Evolutionary conservation across 805 yeast genomes (phyloP).

Genomic region (Candida morakotiae): DNA sequence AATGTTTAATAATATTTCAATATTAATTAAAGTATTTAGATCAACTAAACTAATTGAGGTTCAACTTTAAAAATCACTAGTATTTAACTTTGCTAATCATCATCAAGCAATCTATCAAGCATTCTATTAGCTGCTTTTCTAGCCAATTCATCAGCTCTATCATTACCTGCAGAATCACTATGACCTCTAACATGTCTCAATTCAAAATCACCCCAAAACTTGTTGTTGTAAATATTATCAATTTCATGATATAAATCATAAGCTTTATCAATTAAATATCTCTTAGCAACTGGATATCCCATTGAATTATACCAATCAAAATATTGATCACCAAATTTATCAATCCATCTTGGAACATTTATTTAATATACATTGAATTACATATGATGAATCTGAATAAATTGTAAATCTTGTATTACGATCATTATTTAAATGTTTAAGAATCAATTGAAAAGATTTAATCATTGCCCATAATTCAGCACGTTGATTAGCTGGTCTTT

Average conservation of each 20-base stretch:
- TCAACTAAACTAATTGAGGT: too few species aligned
- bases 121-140: conserved; percentile 48
- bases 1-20: too few species aligned
- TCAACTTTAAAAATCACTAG: too few species aligned
- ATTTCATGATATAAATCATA: conserved; percentile 28
- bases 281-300: conserved; percentile 47
- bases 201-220: conserved; percentile 35
- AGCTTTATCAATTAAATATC: conserved; percentile 43
- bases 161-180: conserved; percentile 65
- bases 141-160: conserved; percentile 72
- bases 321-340: conserved; percentile 47
- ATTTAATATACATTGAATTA: conserved; percentile 49
- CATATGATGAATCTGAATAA: conserved; percentile 68
- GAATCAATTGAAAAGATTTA: conserved; percentile 47
- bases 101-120: too few species aligned
- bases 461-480: conserved; percentile 73
- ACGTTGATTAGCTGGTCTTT: conserved; percentile 65
- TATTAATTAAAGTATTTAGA: too few species aligned
- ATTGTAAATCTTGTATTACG: conserved; percentile 36
- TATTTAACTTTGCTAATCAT: too few species aligned
- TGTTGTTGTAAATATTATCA: conserved; percentile 27
- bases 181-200: conserved; percentile 73
- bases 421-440: conserved; percentile 22
- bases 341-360: conserved; percentile 57
- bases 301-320: conserved; percentile 50